Evolutionary conservation across 164 flowering plant species (phyloP).

Genomic region (Pachysandra terminalis): DNA sequence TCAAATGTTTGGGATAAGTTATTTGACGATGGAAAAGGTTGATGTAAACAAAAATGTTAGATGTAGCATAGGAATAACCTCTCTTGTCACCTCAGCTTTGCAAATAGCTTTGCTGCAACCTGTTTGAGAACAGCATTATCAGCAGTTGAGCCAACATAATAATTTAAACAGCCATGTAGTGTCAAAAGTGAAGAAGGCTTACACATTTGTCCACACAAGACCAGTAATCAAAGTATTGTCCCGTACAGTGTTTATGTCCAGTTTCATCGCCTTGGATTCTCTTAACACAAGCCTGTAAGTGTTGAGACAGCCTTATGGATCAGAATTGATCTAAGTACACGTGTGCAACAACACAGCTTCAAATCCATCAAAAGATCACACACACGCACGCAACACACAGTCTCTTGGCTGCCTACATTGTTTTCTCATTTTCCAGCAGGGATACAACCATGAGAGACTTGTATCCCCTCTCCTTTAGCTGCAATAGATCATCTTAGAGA

Average conservation of each 20-base stretch:
- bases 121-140: slow-evolving; percentile 22
- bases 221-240: slow-evolving; percentile 92
- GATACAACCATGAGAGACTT: too few species aligned
- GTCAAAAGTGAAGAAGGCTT: slow-evolving; percentile 26
- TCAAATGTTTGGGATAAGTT: slow-evolving; percentile 4
- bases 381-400: too few species aligned
- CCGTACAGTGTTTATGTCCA: slow-evolving; percentile 91
- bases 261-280: slow-evolving; percentile 73
- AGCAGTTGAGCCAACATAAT: background rate
- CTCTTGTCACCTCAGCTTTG: slow-evolving; percentile 43
- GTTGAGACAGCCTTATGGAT: background rate
- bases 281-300: slow-evolving; percentile 65
- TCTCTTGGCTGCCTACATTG: too few species aligned
- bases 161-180: background rate
- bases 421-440: too few species aligned
- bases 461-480: too few species aligned
- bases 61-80: background rate
- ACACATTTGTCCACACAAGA: slow-evolving; percentile 85
- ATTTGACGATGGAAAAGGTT: background rate
- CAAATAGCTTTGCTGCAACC: slow-evolving; percentile 62
- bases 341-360: background rate
- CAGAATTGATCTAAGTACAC: background rate
- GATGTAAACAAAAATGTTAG: background rate
- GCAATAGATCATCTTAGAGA: too few species aligned
- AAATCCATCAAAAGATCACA: background rate